Conservation (phyloP, 345 rosid genomes). For the Pelargonium nanum region DNA sequence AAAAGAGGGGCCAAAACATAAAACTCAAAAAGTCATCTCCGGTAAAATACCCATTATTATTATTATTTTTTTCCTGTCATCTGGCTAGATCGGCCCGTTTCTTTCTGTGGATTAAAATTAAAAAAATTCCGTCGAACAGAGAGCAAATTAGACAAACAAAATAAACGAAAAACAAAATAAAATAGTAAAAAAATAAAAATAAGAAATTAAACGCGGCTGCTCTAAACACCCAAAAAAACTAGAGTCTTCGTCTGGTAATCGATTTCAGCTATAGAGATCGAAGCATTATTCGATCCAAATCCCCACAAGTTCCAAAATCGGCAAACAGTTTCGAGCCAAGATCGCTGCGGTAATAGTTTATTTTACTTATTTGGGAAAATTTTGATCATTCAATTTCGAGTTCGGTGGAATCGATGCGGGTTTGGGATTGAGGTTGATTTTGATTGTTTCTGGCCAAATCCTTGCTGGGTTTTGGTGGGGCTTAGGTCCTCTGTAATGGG, state of each 20-base stretch:
- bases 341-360: background rate
- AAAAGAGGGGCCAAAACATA: no score
- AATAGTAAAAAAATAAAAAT: background rate
- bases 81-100: background rate
- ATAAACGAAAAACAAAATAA: background rate
- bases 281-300: background rate
- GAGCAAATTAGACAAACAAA: background rate
- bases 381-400: background rate
- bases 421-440: background rate
- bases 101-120: background rate
- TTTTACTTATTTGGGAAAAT: background rate
- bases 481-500: background rate
- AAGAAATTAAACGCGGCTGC: background rate
- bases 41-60: background rate
- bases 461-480: conserved; percentile 6
- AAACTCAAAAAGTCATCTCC: background rate
- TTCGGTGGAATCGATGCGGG: background rate
- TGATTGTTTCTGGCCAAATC: background rate
- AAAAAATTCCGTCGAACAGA: background rate
- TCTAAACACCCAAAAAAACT: background rate
- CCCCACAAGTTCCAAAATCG: background rate
- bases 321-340: background rate
- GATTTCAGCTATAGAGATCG: background rate
- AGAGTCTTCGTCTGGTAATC: background rate
- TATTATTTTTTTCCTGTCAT: background rate